Percentiles rank a stretch among this genome's conserved stretches.
Evolutionary conservation across 257 asterid species (phyloP).

Genomic region (Nyctanthes arbortristis): DNA sequence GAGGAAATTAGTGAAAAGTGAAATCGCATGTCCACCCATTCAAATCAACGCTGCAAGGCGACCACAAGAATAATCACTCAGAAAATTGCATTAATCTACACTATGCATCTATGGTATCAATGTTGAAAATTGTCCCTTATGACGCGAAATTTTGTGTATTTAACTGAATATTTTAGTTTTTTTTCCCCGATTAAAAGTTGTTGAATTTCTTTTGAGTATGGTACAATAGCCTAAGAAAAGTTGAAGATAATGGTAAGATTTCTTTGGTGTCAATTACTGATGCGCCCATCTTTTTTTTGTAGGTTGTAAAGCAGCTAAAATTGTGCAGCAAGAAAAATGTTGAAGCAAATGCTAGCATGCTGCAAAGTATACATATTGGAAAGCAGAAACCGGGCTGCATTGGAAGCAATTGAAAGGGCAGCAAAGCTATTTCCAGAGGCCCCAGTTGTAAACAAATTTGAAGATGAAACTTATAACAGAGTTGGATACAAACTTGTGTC

Average conservation of each 20-base stretch:
- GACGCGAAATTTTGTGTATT: too few species aligned
- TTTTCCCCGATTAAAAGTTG: background rate
- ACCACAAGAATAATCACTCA: too few species aligned
- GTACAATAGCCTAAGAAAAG: too few species aligned
- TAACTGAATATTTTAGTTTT: too few species aligned
- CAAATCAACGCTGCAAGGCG: too few species aligned
- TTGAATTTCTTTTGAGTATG: too few species aligned
- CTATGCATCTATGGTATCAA: too few species aligned
- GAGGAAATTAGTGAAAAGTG: too few species aligned
- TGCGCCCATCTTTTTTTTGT: slow-evolving; percentile 14
- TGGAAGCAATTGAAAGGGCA: slow-evolving; percentile 75
- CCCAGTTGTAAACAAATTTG: slow-evolving; percentile 78
- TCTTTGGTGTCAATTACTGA: slow-evolving; percentile 10
- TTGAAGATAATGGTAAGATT: slow-evolving; percentile 29
- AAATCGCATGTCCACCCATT: too few species aligned
- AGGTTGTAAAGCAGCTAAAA: slow-evolving; percentile 11
- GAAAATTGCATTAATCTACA: too few species aligned
- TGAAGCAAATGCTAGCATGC: slow-evolving; percentile 69
- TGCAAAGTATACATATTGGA: slow-evolving; percentile 89
- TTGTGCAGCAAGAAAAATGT: slow-evolving; percentile 39
- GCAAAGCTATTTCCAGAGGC: slow-evolving; percentile 67
- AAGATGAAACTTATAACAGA: slow-evolving; percentile 81
- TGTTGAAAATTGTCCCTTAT: too few species aligned
- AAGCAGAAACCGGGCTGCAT: slow-evolving; percentile 76
- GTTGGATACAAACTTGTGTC: slow-evolving; percentile 94